Evolutionary conservation across 2,329 filamentous ascomycete species (phyloP).

Genomic region (Aspergillus arachidicola): DNA sequence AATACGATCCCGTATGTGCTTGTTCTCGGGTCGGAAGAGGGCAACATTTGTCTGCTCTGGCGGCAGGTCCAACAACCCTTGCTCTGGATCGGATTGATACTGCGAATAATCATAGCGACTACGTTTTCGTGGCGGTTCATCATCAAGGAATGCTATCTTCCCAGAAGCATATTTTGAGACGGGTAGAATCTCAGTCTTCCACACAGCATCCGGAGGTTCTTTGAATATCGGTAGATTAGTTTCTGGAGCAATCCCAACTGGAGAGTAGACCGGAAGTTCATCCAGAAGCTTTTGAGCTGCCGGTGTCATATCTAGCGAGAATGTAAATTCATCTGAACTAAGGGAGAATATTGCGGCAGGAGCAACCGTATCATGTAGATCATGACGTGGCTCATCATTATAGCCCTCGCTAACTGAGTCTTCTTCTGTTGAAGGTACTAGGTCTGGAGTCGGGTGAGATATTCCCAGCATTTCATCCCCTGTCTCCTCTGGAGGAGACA

Average conservation of each 20-base stretch:
- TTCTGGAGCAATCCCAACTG: conserved; percentile 58
- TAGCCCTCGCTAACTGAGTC: conserved; percentile 57
- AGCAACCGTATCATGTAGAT: conserved; percentile 49
- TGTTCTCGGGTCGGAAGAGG: conserved; percentile 86
- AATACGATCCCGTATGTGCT: conserved; percentile 82
- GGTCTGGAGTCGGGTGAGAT: conserved; percentile 65
- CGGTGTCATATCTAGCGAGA: conserved; percentile 73
- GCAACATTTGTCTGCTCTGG: conserved; percentile 78
- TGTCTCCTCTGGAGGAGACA: conserved; percentile 37
- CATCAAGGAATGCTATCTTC: conserved; percentile 70
- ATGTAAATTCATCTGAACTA: conserved; percentile 79
- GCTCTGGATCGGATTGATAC: conserved; percentile 67
- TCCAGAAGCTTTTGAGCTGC: conserved; percentile 75
- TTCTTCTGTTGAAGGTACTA: conserved; percentile 65
- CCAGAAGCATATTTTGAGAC: conserved; percentile 86
- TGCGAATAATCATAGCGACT: conserved; percentile 82
- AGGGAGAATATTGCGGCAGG: conserved; percentile 82
- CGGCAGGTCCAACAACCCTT: conserved; percentile 54
- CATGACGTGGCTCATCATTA: conserved; percentile 47
- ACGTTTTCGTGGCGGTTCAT: conserved; percentile 70
- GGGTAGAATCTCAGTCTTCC: conserved; percentile 76
- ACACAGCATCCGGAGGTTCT: conserved; percentile 68
- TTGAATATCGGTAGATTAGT: conserved; percentile 61
- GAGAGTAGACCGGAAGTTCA: conserved; percentile 78
- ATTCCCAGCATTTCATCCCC: conserved; percentile 33